Evolutionary conservation across 2,329 filamentous ascomycete genomes (phyloP).

Genomic region (Diaporthe amygdali): DNA sequence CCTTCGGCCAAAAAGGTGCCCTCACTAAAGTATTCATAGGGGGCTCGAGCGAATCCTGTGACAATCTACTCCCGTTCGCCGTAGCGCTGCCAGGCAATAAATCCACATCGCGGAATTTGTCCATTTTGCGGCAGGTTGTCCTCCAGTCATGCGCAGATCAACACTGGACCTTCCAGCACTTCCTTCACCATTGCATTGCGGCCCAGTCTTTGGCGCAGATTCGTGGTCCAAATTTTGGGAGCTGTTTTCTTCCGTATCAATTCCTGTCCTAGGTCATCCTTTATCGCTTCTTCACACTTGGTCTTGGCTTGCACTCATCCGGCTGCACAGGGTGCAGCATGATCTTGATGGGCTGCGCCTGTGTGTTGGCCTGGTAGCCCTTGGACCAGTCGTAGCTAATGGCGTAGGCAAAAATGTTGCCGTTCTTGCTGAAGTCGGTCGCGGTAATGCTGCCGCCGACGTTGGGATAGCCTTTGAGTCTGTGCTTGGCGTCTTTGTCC

Average conservation of each 20-base stretch:
- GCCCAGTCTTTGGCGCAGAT: not conserved
- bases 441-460: constrained; percentile 87
- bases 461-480: constrained; percentile 85
- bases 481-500: constrained; percentile 91
- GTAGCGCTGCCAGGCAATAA: not conserved
- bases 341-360: constrained; percentile 76
- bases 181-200: not conserved
- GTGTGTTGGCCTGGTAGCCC: constrained; percentile 85
- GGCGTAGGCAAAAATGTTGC: constrained; percentile 85
- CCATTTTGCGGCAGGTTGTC: not conserved
- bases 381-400: constrained; percentile 99
- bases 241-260: not conserved
- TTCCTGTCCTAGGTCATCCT: not conserved
- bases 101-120: not conserved
- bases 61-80: not conserved
- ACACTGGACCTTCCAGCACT: not conserved
- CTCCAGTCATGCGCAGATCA: not conserved
- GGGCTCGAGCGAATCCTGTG: not conserved
- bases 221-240: not conserved
- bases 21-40: not conserved
- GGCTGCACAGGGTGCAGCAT: constrained; percentile 79
- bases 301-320: constrained; percentile 68
- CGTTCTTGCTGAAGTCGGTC: constrained; percentile 88
- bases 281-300: constrained; percentile 64
- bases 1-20: not conserved